Evolutionary conservation across 164 flowering plant species (phyloP), one percentile per base, ranked within the genome.

Genomic region (Tetracentron sinense): DNA sequence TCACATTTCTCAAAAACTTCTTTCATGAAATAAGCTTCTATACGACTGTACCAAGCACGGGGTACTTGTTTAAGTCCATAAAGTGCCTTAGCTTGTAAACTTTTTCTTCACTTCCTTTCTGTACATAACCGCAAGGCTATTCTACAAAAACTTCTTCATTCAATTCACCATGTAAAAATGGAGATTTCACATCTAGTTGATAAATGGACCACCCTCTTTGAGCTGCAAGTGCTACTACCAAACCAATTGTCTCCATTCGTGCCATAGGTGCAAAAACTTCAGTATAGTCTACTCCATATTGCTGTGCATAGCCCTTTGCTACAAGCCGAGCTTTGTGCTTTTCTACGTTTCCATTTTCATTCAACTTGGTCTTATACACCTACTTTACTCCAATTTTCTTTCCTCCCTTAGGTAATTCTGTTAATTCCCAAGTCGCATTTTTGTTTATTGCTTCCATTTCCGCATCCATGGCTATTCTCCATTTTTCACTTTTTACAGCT

Each of bases 181-280:
- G 53, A 6, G 50, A 29, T 33, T 69, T 69, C 1, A 69, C 58
- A 29, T 69, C 72, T 6, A 56, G 46, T 16, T 69, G 72, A 38
- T 56, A 46, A 1, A 69, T 25, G 12, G 16, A 4, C 67, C 72
- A 69, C 0, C 53, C 17, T 30, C 47, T 62, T 33, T 49, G 56
- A 11, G 72, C 57, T 17, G 62, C 66, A 3, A 44, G 7, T 2
- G 72, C 57, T 8, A 69, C n/a, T 0, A 69, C 19, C 30, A 56
- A 6, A 17, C 53, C 38, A 14, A 67, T 50, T 17, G 70, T 67
- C 1, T 67, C 52, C 19, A 50, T 7, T 0, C 70, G 50, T 19
- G 70, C 65, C 20, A 67, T 65, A 12, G 70, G 70, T 20, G 70
- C 70, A 59, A 60, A 66, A 0, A 29, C 50, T 23, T 66, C 69